phyloP scores from a whole-genome alignment of 2,329 filamentous ascomycete genomes.

The Xylariaceae sp. region DNA sequence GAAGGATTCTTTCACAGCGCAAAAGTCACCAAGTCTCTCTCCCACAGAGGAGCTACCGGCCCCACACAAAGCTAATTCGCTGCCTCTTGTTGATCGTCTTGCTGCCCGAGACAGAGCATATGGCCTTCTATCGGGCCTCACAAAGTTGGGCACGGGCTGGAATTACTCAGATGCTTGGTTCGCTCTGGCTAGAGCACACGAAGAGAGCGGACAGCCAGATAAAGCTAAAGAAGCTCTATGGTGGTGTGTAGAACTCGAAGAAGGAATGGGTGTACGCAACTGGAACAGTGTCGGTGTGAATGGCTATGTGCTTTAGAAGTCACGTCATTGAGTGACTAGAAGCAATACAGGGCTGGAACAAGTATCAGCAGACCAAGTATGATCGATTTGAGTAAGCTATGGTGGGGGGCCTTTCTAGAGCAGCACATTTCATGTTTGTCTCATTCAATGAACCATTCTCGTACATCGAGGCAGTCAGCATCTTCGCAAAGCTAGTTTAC shows the following conservation, averaged over 20 bases:
- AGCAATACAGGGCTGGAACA: too few species aligned
- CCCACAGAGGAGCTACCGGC: conserved; percentile 41
- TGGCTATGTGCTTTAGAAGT: conserved; percentile 62
- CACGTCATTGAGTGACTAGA: too few species aligned
- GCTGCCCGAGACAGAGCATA: conserved; percentile 87
- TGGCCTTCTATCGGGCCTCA: conserved; percentile 74
- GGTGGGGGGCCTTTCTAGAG: too few species aligned
- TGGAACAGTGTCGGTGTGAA: conserved; percentile 70
- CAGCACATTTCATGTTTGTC: too few species aligned
- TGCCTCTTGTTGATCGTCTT: conserved; percentile 75
- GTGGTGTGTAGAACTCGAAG: conserved; percentile 97
- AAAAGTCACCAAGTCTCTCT: conserved; percentile 12
- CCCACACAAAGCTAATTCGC: conserved; percentile 54
- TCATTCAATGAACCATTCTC: too few species aligned
- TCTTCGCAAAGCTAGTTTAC: too few species aligned
- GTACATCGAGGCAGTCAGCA: too few species aligned
- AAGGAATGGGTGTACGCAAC: conserved; percentile 70
- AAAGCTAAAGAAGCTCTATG: conserved; percentile 91
- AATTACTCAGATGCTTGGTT: conserved; percentile 94
- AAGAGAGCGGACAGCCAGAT: conserved; percentile 77
- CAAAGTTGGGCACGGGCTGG: conserved; percentile 83
- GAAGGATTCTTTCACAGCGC: conserved; percentile 7
- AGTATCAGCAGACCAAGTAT: too few species aligned
- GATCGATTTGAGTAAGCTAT: too few species aligned
- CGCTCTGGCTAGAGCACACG: conserved; percentile 78